Conservation (phyloP, 2,329 filamentous ascomycete species). For the Apiospora saccharicola region DNA sequence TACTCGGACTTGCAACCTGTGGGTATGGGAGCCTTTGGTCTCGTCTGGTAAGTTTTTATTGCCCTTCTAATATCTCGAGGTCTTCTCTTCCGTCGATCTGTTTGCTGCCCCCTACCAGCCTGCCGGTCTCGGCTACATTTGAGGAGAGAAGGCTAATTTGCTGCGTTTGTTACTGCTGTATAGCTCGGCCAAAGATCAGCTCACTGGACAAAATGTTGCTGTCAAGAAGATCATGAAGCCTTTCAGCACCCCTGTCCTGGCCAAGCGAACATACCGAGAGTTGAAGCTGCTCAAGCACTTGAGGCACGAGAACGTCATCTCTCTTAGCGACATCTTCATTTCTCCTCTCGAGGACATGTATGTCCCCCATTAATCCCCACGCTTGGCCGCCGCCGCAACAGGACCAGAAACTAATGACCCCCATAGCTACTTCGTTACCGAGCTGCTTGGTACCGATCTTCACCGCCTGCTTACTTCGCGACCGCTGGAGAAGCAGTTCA, state of each 20-base stretch:
- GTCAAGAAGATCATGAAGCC: conserved; percentile 99
- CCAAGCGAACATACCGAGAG: conserved; percentile 97
- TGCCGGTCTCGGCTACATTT: background rate
- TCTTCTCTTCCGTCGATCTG: conserved; percentile 27
- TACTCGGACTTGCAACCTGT: conserved; percentile 98
- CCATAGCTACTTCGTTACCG: conserved; percentile 92
- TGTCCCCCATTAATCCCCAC: conserved; percentile 40
- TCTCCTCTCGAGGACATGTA: conserved; percentile 99
- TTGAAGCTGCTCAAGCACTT: conserved; percentile 97
- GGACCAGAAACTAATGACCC: conserved; percentile 25
- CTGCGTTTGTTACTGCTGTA: conserved; percentile 27
- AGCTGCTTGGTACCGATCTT: conserved; percentile 94
- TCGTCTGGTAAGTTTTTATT: conserved; percentile 81
- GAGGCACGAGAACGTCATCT: conserved; percentile 97
- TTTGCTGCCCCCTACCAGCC: conserved; percentile 20
- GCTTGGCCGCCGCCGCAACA: conserved; percentile 25
- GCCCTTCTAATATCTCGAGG: background rate
- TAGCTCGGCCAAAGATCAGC: conserved; percentile 96
- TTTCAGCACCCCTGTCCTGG: conserved; percentile 97
- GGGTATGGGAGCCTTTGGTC: conserved; percentile 97
- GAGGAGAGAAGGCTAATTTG: conserved; percentile 25
- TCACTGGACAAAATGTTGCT: conserved; percentile 94
- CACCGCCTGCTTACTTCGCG: conserved; percentile 94
- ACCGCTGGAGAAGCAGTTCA: conserved; percentile 98
- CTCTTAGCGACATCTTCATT: conserved; percentile 99